A percentile compares a stretch with the other conserved stretches of the same genome.
Evolutionary conservation across 176 grass and related monocot species (phyloP).

Genomic region (Musa schizocarpa): DNA sequence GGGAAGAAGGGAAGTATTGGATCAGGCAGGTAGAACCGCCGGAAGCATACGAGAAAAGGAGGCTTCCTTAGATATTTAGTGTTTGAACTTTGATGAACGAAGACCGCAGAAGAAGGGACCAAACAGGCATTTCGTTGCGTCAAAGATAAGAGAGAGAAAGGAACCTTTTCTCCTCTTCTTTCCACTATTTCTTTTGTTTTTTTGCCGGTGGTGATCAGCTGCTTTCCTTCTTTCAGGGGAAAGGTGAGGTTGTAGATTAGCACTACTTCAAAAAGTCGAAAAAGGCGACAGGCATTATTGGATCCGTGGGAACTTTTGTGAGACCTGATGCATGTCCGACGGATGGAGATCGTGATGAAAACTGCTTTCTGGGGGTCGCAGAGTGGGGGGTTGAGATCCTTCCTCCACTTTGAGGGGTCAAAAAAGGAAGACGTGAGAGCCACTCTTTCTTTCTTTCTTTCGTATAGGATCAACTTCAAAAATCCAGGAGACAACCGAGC

Average conservation of each 20-base stretch:
- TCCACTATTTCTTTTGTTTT: not conserved
- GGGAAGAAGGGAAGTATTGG: conserved; percentile 51
- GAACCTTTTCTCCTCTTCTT: not conserved
- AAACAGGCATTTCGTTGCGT: too few species aligned
- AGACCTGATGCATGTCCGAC: not conserved
- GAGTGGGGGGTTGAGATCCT: not conserved
- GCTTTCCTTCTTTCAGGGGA: not conserved
- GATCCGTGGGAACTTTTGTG: not conserved
- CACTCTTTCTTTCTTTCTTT: too few species aligned
- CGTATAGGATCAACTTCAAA: too few species aligned
- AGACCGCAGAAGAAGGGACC: not conserved
- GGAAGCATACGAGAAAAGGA: too few species aligned
- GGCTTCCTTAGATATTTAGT: too few species aligned
- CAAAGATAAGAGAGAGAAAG: not conserved
- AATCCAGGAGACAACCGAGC: too few species aligned
- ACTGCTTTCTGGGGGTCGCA: not conserved
- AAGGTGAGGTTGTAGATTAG: not conserved
- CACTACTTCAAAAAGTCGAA: not conserved
- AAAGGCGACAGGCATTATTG: too few species aligned
- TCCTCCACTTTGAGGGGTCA: too few species aligned
- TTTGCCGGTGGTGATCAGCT: not conserved
- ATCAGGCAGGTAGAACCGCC: conserved; percentile 24
- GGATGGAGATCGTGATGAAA: conserved; percentile 2
- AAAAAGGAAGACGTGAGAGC: too few species aligned
- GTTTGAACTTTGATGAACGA: too few species aligned